Percentiles rank a stretch among this genome's conserved stretches.
phyloP scores from a whole-genome alignment of 2,329 filamentous ascomycete species.

The Paramyrothecium sp. region DNA sequence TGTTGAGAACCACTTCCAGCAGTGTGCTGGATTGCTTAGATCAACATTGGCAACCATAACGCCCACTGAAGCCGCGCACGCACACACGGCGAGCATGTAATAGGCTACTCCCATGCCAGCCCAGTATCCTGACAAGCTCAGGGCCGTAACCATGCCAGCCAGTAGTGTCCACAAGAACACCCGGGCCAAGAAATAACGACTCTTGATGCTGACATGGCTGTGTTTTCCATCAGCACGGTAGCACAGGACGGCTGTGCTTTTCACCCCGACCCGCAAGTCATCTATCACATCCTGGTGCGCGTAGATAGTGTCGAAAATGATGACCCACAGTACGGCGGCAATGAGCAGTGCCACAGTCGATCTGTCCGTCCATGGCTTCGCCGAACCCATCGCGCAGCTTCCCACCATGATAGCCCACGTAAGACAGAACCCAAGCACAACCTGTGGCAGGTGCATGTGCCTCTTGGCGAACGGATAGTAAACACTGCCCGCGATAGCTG shows the following conservation, averaged over 20 bases:
- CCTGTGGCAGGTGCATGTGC: background rate
- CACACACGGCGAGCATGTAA: background rate
- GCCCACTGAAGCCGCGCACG: background rate
- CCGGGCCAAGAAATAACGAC: too few relatives aligned
- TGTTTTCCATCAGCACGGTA: too few relatives aligned
- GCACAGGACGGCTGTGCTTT: conserved; percentile 8
- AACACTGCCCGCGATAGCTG: background rate
- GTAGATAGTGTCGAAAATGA: conserved; percentile 33
- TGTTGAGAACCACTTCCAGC: background rate
- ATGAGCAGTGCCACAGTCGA: conserved; percentile 2
- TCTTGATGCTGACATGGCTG: background rate
- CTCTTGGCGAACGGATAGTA: background rate
- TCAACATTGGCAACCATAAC: background rate
- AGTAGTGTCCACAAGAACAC: background rate
- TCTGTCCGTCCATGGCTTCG: background rate
- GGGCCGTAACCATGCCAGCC: background rate
- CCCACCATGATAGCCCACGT: background rate
- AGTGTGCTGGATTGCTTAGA: background rate
- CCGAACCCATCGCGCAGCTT: background rate
- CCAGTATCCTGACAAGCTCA: background rate
- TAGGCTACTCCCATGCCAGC: background rate
- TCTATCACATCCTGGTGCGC: conserved; percentile 30
- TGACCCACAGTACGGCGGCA: conserved; percentile 22
- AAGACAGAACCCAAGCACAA: background rate
- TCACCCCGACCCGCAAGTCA: conserved; percentile 27